phyloP scores from a whole-genome alignment of 768 basidiomycete species.

The Lactarius sp. region DNA sequence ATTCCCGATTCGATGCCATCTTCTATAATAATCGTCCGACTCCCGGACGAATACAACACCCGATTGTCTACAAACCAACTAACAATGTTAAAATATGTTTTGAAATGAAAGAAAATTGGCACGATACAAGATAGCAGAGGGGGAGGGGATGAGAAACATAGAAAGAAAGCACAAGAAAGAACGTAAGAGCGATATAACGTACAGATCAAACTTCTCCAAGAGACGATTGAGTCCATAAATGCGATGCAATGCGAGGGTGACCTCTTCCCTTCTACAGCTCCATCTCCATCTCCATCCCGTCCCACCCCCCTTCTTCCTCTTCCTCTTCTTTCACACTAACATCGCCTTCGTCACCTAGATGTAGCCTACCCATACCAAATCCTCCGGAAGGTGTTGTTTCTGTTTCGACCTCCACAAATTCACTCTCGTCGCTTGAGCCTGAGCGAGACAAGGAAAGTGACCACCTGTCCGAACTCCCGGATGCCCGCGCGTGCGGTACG shows the following conservation, averaged over 20 bases:
- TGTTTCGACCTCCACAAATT: conserved; percentile 26
- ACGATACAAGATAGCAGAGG: background rate
- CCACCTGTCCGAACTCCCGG: conserved; percentile 35
- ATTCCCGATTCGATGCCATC: too few species aligned
- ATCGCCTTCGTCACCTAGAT: conserved; percentile 41
- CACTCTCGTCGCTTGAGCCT: conserved; percentile 35
- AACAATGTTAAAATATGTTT: background rate
- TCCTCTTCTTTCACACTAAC: conserved; percentile 43
- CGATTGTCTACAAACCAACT: background rate
- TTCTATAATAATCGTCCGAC: too few species aligned
- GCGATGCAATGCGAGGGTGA: background rate
- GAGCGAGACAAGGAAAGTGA: conserved; percentile 31
- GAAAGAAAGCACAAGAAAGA: background rate
- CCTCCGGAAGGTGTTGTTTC: conserved; percentile 16
- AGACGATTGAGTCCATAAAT: background rate
- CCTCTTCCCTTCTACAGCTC: conserved; percentile 40
- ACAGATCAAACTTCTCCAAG: conserved; percentile 1
- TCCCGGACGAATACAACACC: too few species aligned
- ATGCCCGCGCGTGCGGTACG: conserved; percentile 8
- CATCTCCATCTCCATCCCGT: conserved; percentile 63
- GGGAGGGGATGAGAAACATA: background rate
- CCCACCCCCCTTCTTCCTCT: conserved; percentile 43
- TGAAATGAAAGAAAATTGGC: background rate
- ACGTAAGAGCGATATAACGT: conserved; percentile 7
- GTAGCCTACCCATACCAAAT: conserved; percentile 30